Evolutionary conservation across 1,284 basidiomycete genomes (phyloP), one percentile per base, ranked within the genome.

Genomic region (Stygiomarasmius scandens): DNA sequence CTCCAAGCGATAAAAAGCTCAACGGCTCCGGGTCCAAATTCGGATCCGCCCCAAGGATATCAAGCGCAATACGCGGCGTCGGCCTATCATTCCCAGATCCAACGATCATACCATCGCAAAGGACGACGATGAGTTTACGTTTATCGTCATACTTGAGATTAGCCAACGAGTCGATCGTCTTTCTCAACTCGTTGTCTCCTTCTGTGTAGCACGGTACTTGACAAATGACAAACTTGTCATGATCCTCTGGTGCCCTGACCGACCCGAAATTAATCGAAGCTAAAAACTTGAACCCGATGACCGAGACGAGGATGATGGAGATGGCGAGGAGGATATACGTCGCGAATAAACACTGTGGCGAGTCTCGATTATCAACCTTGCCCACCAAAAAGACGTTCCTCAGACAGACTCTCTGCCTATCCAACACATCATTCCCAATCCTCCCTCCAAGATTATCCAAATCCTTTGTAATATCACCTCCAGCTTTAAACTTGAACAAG

Each of bases 61-160:
- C 96, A 49, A 99, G 81, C 2, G 98, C 96, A 63, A 99, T 98
- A 49, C 94, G 84, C 1, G 93, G 94, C 0, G 93, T 96, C 8
- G 94, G 91, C 43, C 90, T 82, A 72, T 96, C 92, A 73, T 98
- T 98, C 3, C 95, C 95, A 14, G 90, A 91, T 71, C 97, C 96
- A 60, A 98, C 92, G 64, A 99, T 98, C 85, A 96, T 99, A 66
- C 97, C 96, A 73, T 99, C 96, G 69, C 97, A 99, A 67, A 99
- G 92, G 74, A 99, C 80, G 63, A 98, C 87, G 25, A 98, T 77
- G 3, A 99, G 78, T 75, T 98, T 99, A 56, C 95, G 92, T 76
- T 98, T 99, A 79, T 99, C 95, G 69, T 99, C 96, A 70, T 98
- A 99, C 73, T 94, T 96, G 72, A 98, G 83, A 68, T 90, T 87